Evolutionary conservation across 2,329 filamentous ascomycete species (phyloP).

Genomic region (Aureobasidium namibiae): DNA sequence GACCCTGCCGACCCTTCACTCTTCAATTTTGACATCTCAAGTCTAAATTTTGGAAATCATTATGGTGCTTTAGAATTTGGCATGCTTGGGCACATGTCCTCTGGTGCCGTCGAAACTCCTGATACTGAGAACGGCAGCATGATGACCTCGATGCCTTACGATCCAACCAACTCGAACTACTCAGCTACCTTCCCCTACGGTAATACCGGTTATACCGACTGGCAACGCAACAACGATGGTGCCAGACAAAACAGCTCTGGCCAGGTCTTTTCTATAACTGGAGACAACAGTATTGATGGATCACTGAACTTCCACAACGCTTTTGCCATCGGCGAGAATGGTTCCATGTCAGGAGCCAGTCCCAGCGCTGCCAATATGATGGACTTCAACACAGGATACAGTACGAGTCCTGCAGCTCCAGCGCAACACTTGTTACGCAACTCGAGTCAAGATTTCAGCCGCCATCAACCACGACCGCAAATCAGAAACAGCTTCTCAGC

Average conservation of each 20-base stretch:
- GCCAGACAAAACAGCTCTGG: conserved; percentile 35
- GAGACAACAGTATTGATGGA: conserved; percentile 25
- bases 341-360: conserved; percentile 49
- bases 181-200: conserved; percentile 19
- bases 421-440: conserved; percentile 6
- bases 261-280: conserved; percentile 37
- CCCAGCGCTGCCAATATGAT: conserved; percentile 46
- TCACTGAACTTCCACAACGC: conserved; percentile 42
- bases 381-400: conserved; percentile 34
- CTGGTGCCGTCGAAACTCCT: conserved; percentile 51
- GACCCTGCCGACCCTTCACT: conserved; percentile 86
- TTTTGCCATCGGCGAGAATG: conserved; percentile 53
- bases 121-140: conserved; percentile 21
- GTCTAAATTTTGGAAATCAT: conserved; percentile 89
- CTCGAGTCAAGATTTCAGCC: neutral
- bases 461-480: conserved; percentile 22
- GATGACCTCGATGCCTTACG: conserved; percentile 26
- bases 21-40: conserved; percentile 93
- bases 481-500: conserved; percentile 23
- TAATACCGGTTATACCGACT: conserved; percentile 17
- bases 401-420: conserved; percentile 16
- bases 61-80: conserved; percentile 94
- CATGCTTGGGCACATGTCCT: conserved; percentile 93
- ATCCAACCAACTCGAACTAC: conserved; percentile 19
- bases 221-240: conserved; percentile 29